Evolutionary conservation across 192 early-diverging fungal genomes (phyloP).

Genomic region (Coemansia aciculifera): DNA sequence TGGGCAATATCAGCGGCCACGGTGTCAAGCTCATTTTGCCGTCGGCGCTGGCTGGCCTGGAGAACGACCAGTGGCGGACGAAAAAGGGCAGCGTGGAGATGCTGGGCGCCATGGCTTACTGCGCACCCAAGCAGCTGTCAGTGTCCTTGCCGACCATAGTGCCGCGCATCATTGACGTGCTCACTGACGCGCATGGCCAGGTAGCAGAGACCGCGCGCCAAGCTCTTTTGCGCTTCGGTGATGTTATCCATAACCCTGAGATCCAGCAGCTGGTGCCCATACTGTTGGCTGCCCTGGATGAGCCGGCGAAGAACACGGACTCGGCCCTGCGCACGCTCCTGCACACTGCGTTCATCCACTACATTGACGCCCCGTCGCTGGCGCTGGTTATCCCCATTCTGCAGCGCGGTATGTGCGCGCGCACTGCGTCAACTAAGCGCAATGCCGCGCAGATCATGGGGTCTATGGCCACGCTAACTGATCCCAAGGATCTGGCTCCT

Average conservation of each 20-base stretch:
- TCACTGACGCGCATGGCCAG: conserved; percentile 90
- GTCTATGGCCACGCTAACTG: conserved; percentile 94
- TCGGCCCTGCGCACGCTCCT: conserved; percentile 81
- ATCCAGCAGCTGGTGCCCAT: conserved; percentile 89
- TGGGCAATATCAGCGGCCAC: conserved; percentile 92
- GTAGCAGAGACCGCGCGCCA: conserved; percentile 85
- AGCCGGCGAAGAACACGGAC: conserved; percentile 86
- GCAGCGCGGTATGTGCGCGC: conserved; percentile 86
- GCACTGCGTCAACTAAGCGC: conserved; percentile 89
- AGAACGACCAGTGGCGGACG: conserved; percentile 92
- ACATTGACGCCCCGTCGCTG: conserved; percentile 95
- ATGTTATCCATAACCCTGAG: conserved; percentile 98
- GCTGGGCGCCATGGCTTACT: conserved; percentile 91
- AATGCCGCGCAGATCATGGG: conserved; percentile 97
- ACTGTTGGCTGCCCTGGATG: conserved; percentile 80
- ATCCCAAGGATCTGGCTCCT: conserved; percentile 88
- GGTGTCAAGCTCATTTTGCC: conserved; percentile 97
- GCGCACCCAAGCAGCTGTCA: conserved; percentile 93
- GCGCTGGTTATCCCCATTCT: conserved; percentile 95
- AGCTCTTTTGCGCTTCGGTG: conserved; percentile 84
- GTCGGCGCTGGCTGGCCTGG: conserved; percentile 80
- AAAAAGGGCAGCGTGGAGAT: conserved; percentile 96
- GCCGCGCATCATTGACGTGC: conserved; percentile 86
- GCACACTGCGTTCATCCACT: conserved; percentile 95
- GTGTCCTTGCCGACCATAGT: conserved; percentile 88